Conservation (phyloP, 768 basidiomycete genomes). For the Russula virescens region DNA sequence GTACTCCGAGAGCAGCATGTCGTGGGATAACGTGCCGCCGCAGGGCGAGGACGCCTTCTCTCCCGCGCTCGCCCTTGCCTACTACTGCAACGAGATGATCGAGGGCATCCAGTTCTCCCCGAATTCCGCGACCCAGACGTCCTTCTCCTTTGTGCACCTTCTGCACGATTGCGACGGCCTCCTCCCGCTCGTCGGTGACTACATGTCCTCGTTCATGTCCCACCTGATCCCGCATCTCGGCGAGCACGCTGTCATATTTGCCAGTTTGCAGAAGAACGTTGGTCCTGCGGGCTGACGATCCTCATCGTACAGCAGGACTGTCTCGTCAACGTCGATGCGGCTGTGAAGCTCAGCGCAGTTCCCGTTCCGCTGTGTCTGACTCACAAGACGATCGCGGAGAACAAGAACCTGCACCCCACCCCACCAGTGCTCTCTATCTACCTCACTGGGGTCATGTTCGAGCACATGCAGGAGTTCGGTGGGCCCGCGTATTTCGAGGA, state of each 20-base stretch:
- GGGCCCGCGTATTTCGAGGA: slow-evolving; percentile 60
- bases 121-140: slow-evolving; percentile 45
- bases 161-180: slow-evolving; percentile 57
- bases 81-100: slow-evolving; percentile 99
- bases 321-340: slow-evolving; percentile 82
- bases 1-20: slow-evolving; percentile 52
- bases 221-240: slow-evolving; percentile 82
- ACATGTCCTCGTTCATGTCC: slow-evolving; percentile 96
- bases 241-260: slow-evolving; percentile 86
- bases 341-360: slow-evolving; percentile 61
- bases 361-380: slow-evolving; percentile 75
- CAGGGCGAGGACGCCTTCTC: slow-evolving; percentile 71
- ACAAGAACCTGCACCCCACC: slow-evolving; percentile 83
- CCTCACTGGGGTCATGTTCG: slow-evolving; percentile 79
- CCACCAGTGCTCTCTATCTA: slow-evolving; percentile 91
- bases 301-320: slow-evolving; percentile 92
- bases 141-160: slow-evolving; percentile 70
- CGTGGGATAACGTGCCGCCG: slow-evolving; percentile 72
- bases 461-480: slow-evolving; percentile 58
- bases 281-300: slow-evolving; percentile 93
- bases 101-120: slow-evolving; percentile 85
- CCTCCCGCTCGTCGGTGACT: slow-evolving; percentile 93
- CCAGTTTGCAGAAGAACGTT: slow-evolving; percentile 97
- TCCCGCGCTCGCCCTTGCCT: slow-evolving; percentile 78
- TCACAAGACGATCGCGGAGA: too few species aligned